Evolutionary conservation across 768 basidiomycete genomes (phyloP).

Genomic region (Boletus huronensis): DNA sequence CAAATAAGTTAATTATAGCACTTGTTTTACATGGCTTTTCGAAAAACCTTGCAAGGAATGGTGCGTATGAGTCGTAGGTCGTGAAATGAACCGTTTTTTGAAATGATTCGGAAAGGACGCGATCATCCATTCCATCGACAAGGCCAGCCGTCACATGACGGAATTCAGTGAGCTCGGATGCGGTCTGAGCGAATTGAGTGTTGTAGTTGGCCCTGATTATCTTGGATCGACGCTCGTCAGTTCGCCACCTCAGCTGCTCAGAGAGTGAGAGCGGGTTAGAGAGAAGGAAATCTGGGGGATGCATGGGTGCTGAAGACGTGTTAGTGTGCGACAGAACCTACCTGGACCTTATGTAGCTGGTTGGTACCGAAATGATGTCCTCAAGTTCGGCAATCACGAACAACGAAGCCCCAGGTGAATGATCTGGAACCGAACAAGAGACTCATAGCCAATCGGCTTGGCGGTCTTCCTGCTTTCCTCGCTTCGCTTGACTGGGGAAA

Average conservation of each 20-base stretch:
- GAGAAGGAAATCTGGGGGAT: conserved; percentile 1
- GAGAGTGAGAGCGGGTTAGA: neutral
- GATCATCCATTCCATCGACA: neutral
- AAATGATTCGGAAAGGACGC: conserved; percentile 4
- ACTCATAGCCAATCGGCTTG: neutral
- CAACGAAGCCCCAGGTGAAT: too few species aligned
- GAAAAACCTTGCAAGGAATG: conserved; percentile 7
- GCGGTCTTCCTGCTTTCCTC: neutral
- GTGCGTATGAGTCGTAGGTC: conserved; percentile 15
- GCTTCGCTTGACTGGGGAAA: neutral
- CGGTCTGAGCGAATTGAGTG: conserved; percentile 2
- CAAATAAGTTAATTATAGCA: conserved; percentile 7
- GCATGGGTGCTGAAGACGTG: neutral
- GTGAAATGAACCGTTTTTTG: conserved; percentile 10
- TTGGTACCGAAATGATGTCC: neutral
- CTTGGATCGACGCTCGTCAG: neutral
- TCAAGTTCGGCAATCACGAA: neutral
- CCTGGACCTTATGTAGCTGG: neutral
- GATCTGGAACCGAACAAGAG: neutral
- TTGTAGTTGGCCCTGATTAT: conserved; percentile 2
- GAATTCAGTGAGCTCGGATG: conserved; percentile 5
- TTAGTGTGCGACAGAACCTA: neutral
- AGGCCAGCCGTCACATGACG: neutral
- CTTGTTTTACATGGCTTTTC: conserved; percentile 4
- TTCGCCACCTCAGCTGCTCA: neutral